Base-by-base conservation (phyloP, 129 eudicot genomes). In the Chrysanthemum makinoi region DNA sequence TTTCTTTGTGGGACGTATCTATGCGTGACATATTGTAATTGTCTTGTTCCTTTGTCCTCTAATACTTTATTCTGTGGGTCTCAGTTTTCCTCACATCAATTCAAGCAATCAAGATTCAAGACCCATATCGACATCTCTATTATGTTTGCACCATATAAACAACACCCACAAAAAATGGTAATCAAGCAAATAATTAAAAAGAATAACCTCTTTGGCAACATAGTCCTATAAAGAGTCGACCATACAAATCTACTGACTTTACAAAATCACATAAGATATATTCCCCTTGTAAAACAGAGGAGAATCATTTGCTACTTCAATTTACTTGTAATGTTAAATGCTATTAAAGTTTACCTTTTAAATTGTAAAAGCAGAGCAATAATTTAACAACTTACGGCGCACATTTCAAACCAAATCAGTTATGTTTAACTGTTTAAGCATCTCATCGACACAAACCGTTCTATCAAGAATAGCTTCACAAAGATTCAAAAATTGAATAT, bases 81-180 rank as follows among this genome's bases (percentile, higher is more conserved):
- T 59, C 62, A 8, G 68, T 30, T 68, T 35, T 68, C 58, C 61
- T 57, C 62, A 26, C 43, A 57, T 28, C 61, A 28, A 39, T 13
- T 67, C 79, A 66, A 75, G 65, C 59, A 58, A 67, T 8, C 55
- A 54, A 66, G 57, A 74, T 58, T 8, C 55, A 54, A 66, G 57
- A 74, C 65, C 18, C 8, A 18, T 15, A 75, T 5, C 56, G 72
- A 65, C 79, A 65, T 66, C 46, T 65, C 2, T 66, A 65, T 53
- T 39, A 39, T 58, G 2, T 39, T 48, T 16, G 50, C 14, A 68
- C 24, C 54, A 57, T 10, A 55, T 2, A 47, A 28, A 56, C 46
- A 67, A 5, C 10, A 64, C 47, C 55, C 59, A 72, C 18, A 54
- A 65, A 22, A 43, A 9, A 17, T 7, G 46, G 46, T 39, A 39